A percentile compares a stretch with the other conserved stretches of the same genome.
Conservation (phyloP, 2,329 filamentous ascomycete species). For the Sclerotinia glacialis region DNA sequence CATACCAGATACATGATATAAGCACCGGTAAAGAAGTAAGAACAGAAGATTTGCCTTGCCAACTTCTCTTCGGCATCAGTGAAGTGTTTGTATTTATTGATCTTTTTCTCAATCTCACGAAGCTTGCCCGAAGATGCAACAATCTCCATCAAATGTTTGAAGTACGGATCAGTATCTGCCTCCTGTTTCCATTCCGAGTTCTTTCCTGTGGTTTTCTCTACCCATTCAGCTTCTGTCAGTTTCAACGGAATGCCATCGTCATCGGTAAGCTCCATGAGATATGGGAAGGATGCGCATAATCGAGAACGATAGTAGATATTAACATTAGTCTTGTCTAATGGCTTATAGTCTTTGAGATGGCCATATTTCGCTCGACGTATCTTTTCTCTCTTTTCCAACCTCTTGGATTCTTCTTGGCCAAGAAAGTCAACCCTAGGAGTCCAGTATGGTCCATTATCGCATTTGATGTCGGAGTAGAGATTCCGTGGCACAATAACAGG, state of each 20-base stretch:
- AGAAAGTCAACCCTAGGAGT: background rate
- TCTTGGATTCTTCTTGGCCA: background rate
- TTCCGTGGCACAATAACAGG: background rate
- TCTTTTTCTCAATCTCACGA: conserved; percentile 3
- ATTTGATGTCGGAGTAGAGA: background rate
- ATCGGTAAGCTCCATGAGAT: background rate
- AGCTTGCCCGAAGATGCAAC: conserved; percentile 5
- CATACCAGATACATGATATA: conserved; percentile 14
- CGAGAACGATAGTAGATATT: conserved; percentile 16
- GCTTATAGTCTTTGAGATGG: background rate
- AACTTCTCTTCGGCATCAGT: background rate
- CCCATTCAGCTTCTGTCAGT: conserved; percentile 1
- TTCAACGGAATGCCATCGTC: background rate
- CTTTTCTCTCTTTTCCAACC: background rate
- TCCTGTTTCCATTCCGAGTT: background rate
- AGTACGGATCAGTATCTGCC: conserved; percentile 7
- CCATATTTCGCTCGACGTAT: conserved; percentile 5
- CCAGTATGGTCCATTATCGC: background rate
- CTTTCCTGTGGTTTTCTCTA: background rate
- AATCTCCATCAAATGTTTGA: background rate
- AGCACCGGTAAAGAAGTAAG: background rate
- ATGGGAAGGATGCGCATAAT: background rate
- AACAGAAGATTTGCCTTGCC: conserved; percentile 1
- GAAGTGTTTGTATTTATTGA: background rate
- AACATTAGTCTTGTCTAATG: conserved; percentile 12